Evolutionary conservation across 176 grass and related monocot genomes (phyloP).

Genomic region (Lolium perenne): DNA sequence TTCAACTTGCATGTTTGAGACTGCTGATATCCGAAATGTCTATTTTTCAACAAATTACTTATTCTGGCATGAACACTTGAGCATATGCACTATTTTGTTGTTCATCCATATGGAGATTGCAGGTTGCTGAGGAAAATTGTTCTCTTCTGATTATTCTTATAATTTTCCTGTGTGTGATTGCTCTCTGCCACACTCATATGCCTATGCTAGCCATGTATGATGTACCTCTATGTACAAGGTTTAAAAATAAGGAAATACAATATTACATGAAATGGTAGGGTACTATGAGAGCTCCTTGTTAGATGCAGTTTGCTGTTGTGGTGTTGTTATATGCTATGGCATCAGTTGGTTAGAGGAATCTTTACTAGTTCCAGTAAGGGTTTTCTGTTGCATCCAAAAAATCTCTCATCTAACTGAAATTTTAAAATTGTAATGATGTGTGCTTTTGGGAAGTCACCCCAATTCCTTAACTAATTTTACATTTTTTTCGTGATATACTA

Average conservation of each 20-base stretch:
- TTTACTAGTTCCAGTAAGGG: background rate
- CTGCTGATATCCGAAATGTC: background rate
- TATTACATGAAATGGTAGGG: no score
- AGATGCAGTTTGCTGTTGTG: background rate
- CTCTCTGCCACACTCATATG: background rate
- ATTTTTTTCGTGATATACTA: constrained; percentile 43
- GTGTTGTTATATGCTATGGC: background rate
- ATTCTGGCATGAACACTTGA: background rate
- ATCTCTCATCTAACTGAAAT: background rate
- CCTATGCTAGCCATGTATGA: background rate
- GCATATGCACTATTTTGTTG: constrained; percentile 3
- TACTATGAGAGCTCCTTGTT: background rate
- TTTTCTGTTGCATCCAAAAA: constrained; percentile 9
- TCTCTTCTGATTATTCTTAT: background rate
- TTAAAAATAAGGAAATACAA: constrained; percentile 32
- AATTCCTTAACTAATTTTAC: background rate
- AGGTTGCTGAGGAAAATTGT: background rate
- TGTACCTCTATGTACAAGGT: constrained; percentile 8
- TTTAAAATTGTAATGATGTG: background rate
- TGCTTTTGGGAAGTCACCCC: background rate
- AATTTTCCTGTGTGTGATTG: background rate
- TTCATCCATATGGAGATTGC: background rate
- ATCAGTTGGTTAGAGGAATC: background rate
- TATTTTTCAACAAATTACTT: background rate
- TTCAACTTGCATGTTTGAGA: background rate